Conservation (phyloP, 805 yeast species). For the Suhomyces vadensis region DNA sequence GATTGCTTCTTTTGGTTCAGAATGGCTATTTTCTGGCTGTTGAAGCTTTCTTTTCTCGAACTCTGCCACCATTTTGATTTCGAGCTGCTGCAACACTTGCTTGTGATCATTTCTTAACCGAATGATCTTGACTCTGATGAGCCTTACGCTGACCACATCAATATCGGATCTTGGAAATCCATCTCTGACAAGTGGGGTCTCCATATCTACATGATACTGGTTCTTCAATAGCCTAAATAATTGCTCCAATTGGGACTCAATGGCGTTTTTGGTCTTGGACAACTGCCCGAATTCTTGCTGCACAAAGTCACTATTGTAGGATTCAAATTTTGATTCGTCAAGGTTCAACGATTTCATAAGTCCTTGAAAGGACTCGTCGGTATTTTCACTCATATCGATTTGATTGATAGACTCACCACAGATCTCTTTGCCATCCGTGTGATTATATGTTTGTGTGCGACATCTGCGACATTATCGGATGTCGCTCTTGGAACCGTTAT, state of each 20-base stretch:
- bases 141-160: conserved; percentile 68
- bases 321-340: conserved; percentile 22
- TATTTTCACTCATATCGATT: conserved; percentile 1
- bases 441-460: too few species aligned
- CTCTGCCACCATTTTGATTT: conserved; percentile 46
- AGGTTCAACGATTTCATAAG: conserved; percentile 30
- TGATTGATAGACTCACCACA: too few species aligned
- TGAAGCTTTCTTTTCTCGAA: conserved; percentile 22
- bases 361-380: conserved; percentile 20
- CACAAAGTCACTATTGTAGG: conserved; percentile 21
- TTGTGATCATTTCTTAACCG: conserved; percentile 70
- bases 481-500: too few species aligned
- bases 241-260: conserved; percentile 36
- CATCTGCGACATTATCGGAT: too few species aligned
- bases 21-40: background rate
- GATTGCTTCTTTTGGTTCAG: background rate
- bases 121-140: conserved; percentile 62
- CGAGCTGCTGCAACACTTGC: conserved; percentile 48
- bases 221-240: conserved; percentile 45
- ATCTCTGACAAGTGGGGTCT: conserved; percentile 62
- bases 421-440: background rate
- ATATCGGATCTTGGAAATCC: conserved; percentile 87
- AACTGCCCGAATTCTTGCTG: conserved; percentile 22
- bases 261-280: conserved; percentile 29
- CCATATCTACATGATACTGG: conserved; percentile 57